Base-by-base conservation (phyloP, 768 basidiomycete genomes). In the Russula dissimulans region DNA sequence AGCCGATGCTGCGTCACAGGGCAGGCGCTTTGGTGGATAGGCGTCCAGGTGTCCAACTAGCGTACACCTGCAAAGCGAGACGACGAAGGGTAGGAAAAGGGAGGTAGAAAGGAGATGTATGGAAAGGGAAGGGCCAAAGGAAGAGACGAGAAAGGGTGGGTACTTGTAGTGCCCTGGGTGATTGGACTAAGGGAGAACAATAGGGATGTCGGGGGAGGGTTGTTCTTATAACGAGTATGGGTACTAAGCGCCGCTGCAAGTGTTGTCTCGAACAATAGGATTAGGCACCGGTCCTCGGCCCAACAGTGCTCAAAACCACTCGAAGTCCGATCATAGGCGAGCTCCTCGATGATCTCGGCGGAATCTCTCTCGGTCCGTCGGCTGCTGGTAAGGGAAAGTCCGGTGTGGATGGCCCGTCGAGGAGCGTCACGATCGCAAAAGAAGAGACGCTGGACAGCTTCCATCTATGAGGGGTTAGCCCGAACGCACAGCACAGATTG, bases 201-300 rank as follows among this genome's bases (percentile, higher is more conserved):
- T 53, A 63, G 38, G 32, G 42, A 29, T 6, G 15, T 26, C 22
- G 39, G 31, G 15, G 31, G 41, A 18, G 42, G 49, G 7, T 4
- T 4, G 48, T 36, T 29, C 54, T 63, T 63, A 60, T 63, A 61
- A 51, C 59, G 18, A 55, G 41, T 61, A 63, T 32, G 58, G 62
- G 26, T 26, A 26, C 22, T 61, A 63, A 38, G 54, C 54, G 62
- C 43, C 39, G 59, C 47, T 11, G 15, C 44, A 8, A 36, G 15
- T 17, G 43, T 34, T 34, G 32, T 51, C 32, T 22, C 17, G n/a
- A 8, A 57, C 47, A 57, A 57, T 57, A 49, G 36, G 46, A 36
- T 36, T 36, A 36, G 34, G 34, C 39, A 29, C 42, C 42, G 53
- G 47, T 49, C 48, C 31, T 57, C 56, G 56, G 56, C 31, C 39